A percentile compares a stretch with the other conserved stretches of the same genome.
Evolutionary conservation across 352 stramenopile genomes (phyloP).

Genomic region (Thalassiosira tumida): DNA sequence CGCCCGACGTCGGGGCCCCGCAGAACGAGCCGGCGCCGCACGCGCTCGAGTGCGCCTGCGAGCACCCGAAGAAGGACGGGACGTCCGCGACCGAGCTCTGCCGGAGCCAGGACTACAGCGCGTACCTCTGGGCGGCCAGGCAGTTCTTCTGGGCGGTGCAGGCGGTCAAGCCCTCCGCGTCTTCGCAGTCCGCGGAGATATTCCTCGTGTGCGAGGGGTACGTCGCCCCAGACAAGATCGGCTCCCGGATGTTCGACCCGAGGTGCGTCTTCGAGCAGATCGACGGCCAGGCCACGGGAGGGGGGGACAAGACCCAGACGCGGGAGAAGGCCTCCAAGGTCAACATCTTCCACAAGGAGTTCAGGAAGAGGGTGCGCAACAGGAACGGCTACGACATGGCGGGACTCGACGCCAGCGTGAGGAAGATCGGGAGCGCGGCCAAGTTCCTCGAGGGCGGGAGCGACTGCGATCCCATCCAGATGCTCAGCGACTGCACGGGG

Average conservation of each 20-base stretch:
- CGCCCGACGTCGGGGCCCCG: constrained; percentile 98
- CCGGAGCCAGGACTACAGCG: constrained; percentile 98
- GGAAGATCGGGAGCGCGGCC: constrained; percentile 83
- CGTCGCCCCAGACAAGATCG: constrained; percentile 96
- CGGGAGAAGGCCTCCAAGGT: constrained; percentile 88
- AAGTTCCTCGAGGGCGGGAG: constrained; percentile 86
- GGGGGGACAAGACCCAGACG: constrained; percentile 76
- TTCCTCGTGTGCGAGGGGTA: constrained; percentile 99
- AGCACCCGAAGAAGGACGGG: constrained; percentile 95
- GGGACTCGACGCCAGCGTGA: constrained; percentile 86
- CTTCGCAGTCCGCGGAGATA: constrained; percentile 99
- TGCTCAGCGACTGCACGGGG: constrained; percentile 95
- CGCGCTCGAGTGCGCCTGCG: constrained; percentile 96
- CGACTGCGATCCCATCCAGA: constrained; percentile 94
- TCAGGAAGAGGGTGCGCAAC: constrained; percentile 94
- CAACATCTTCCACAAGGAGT: constrained; percentile 99
- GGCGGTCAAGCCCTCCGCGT: constrained; percentile 98
- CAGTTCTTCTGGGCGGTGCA: constrained; percentile 98
- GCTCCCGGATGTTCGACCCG: constrained; percentile 97
- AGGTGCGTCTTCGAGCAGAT: constrained; percentile 98
- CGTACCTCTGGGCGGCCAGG: constrained; percentile 98
- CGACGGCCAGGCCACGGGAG: constrained; percentile 89
- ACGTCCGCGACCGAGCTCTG: constrained; percentile 98
- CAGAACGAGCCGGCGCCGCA: constrained; percentile 98
- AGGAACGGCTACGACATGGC: constrained; percentile 95